Conservation (phyloP, 1,284 basidiomycete genomes). For the Marasmius oreades region DNA sequence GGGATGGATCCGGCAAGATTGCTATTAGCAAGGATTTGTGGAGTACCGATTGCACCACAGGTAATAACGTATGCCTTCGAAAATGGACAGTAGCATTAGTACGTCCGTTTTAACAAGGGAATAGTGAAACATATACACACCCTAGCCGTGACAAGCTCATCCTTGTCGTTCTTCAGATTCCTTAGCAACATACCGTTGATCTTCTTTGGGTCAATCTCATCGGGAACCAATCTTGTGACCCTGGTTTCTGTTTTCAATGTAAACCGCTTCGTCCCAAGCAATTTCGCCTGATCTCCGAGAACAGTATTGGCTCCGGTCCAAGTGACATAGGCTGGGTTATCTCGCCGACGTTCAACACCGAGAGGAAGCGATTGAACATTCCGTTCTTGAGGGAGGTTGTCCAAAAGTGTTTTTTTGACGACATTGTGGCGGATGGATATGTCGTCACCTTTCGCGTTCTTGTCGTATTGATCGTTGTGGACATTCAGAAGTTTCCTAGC, state of each 20-base stretch:
- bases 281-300: slow-evolving; percentile 2
- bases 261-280: neutral
- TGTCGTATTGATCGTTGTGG: slow-evolving; percentile 4
- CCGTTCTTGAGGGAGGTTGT: neutral
- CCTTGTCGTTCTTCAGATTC: slow-evolving; percentile 9
- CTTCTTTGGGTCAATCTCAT: neutral
- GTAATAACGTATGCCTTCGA: slow-evolving; percentile 1
- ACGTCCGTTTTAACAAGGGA: neutral
- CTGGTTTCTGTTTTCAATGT: slow-evolving; percentile 8
- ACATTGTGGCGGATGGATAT: slow-evolving; percentile 10
- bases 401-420: slow-evolving; percentile 5
- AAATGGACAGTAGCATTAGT: neutral
- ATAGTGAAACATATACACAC: neutral
- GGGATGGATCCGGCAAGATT: neutral
- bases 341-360: slow-evolving; percentile 8
- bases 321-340: slow-evolving; percentile 11
- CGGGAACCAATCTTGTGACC: neutral
- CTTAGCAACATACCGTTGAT: neutral
- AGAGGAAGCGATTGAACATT: slow-evolving; percentile 8
- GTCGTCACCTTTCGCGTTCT: slow-evolving; percentile 1
- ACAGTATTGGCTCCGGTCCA: slow-evolving; percentile 11
- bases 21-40: slow-evolving; percentile 6
- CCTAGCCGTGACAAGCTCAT: slow-evolving; percentile 8
- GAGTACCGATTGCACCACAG: slow-evolving; percentile 8
- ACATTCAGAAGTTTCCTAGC: slow-evolving; percentile 3